Base-by-base conservation (phyloP, 2,329 filamentous ascomycete species). In the Aspergillus clavatus region DNA sequence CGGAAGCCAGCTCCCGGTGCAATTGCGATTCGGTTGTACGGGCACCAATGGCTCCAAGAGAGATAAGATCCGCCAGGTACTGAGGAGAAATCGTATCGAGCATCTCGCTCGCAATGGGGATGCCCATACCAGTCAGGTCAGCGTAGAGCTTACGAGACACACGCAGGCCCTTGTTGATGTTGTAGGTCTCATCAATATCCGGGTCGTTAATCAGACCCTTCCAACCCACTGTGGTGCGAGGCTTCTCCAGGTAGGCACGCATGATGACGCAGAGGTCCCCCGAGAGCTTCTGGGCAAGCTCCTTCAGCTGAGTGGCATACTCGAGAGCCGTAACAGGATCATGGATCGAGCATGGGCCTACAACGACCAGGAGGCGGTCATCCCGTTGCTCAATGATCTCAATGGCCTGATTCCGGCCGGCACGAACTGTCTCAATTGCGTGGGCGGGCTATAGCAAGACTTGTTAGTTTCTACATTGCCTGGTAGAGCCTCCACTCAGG, bases 141-240 rank as follows among this genome's bases (percentile, higher is more conserved):
- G 86, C 82, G 75, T 96, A 98, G 65, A 98, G 79, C 73, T 95
- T 86, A 59, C 93, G 81, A n/a, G 87, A 91, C 46, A 95, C 83
- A 23, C 89, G 83, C 45, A 98, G 80, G 42, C 93, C 93, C 79
- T 97, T 97, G 82, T 98, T 98, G 77, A 98, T 98, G 75, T 95
- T 82, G 84, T 87, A 98, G 64, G 86, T 93, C 68, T 93, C 85
- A 70, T 98, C 89, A 67, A 98, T 95, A 62, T 97, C 90, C 2
- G 93, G 93, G 70, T 98, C 93, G 72, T 98, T 98, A 79, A 98
- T 96, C 69, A 98, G 78, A 42, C 93, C 93, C 75, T 98, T 98
- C 93, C 93, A 98, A 66, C 93, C 93, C 40, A 98, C 90, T 0
- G 93, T 98, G 40, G 93, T 98, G 50, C 93, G 85, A 33, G 93